Evolutionary conservation across 805 yeast species (phyloP).

Genomic region (Cyberlindnera lachancei): DNA sequence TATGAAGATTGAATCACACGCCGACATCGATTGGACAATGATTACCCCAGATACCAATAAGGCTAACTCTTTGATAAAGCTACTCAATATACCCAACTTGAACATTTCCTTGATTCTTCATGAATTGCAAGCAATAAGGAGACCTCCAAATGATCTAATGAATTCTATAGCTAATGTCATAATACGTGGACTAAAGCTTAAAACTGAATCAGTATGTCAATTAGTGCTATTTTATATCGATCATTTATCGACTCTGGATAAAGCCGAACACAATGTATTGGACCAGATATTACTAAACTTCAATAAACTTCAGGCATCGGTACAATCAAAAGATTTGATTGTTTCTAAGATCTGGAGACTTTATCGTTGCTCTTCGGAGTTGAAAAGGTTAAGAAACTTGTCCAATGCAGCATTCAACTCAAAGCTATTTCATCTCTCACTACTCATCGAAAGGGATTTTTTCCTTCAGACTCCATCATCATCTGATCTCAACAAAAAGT

Average conservation of each 20-base stretch:
- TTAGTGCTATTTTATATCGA: slow-evolving; percentile 3
- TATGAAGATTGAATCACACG: neutral
- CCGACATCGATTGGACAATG: slow-evolving; percentile 13
- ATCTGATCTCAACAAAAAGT: slow-evolving; percentile 22
- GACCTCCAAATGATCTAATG: slow-evolving; percentile 5
- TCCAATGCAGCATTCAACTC: slow-evolving; percentile 38
- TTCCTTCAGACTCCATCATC: slow-evolving; percentile 11
- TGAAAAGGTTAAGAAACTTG: slow-evolving; percentile 37
- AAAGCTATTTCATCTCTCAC: slow-evolving; percentile 15
- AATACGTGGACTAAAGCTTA: too few species aligned
- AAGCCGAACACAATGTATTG: neutral
- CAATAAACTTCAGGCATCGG: neutral
- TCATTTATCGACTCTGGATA: slow-evolving; percentile 2
- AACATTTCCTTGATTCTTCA: slow-evolving; percentile 9
- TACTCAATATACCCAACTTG: slow-evolving; percentile 10
- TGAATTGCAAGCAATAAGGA: slow-evolving; percentile 8
- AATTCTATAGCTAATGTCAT: too few species aligned
- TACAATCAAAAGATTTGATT: slow-evolving; percentile 7
- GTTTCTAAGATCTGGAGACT: slow-evolving; percentile 15
- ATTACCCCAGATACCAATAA: slow-evolving; percentile 6
- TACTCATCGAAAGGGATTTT: slow-evolving; percentile 23
- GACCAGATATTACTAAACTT: slow-evolving; percentile 3
- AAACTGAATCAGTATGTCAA: too few species aligned
- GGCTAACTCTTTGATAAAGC: slow-evolving; percentile 5
- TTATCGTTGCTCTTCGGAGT: slow-evolving; percentile 20